Evolutionary conservation across 805 yeast species (phyloP).

Genomic region (Kuraishia molischiana): DNA sequence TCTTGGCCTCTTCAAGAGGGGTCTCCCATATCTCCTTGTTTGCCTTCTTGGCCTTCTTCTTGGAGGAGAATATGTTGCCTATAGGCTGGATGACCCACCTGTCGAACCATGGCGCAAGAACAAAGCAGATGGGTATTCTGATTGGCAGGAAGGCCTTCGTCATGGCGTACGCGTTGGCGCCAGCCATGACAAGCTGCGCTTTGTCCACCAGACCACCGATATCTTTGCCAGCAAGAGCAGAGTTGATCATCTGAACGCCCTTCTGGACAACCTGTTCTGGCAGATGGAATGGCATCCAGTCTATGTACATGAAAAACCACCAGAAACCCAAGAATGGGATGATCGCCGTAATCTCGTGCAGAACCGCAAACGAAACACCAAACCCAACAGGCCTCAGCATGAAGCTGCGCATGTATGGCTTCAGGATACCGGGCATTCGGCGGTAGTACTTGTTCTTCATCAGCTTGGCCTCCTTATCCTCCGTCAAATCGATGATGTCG

Average conservation of each 20-base stretch:
- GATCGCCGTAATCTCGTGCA: conserved; percentile 45
- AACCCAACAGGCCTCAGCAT: conserved; percentile 22
- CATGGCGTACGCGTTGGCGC: conserved; percentile 25
- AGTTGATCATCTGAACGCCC: conserved; percentile 30
- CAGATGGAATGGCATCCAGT: conserved; percentile 30
- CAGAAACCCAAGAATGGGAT: conserved; percentile 42
- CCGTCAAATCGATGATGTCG: not conserved
- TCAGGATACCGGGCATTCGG: conserved; percentile 17
- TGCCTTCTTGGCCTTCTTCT: conserved; percentile 4
- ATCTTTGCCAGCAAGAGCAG: conserved; percentile 5
- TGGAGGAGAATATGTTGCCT: conserved; percentile 10
- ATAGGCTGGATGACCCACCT: conserved; percentile 20
- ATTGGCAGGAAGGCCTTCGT: conserved; percentile 19
- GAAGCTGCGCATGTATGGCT: conserved; percentile 20
- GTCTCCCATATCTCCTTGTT: conserved; percentile 4
- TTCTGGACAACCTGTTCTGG: conserved; percentile 40
- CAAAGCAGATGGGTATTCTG: conserved; percentile 18
- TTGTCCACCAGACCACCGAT: conserved; percentile 14
- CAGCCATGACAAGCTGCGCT: conserved; percentile 18
- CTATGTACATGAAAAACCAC: conserved; percentile 35
- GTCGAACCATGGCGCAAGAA: conserved; percentile 25
- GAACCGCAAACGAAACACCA: conserved; percentile 34
- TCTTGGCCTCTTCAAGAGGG: not conserved
- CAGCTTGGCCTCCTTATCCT: conserved; percentile 11
- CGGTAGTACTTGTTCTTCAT: conserved; percentile 20